Evolutionary conservation across 352 stramenopile species (phyloP), one percentile per base, ranked within the genome.

Genomic region (Globisporangium barbulae): DNA sequence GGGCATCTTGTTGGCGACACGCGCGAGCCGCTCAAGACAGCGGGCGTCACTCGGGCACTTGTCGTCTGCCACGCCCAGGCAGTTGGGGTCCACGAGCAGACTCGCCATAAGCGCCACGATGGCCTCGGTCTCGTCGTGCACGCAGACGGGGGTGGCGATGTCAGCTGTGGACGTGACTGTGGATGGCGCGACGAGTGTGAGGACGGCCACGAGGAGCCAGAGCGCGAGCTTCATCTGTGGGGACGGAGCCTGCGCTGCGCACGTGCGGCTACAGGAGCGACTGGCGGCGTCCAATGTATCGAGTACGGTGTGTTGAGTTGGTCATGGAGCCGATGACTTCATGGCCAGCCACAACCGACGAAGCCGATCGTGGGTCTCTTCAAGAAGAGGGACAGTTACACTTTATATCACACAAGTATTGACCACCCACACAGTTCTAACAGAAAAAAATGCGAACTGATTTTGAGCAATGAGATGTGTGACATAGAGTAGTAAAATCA

Each of bases 1-100:
- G n/a, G 58, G 58, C 8, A 64, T 56, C 58, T 64, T 64, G 21
- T 33, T 35, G 22, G 25, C 25, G 48, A 54, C 17, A n/a, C n/a
- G 45, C 21, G 19, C 45, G 5, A 57, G 13, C 25, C 31, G 58
- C 58, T 56, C 47, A 17, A 64, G 33, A 19, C 58, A 64, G 15
- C 39, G 39, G 22, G 47, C 12, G 45, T 57, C 25, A 15, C 9
- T 35, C 0, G 58, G 58, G 17, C 58, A 64, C n/a, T 44, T 53
- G 58, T 64, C 45, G 47, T 64, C 58, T 3, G 47, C 58, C 21
- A 64, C 58, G 22, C 58, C 45, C 2, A 39, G 33, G 19, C 58
- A 64, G 15, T 64, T 30, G 7, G 17, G 47, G 58, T 57, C 53
- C 45, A 53, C 25, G 22, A 64, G 58, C 15, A 64, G 21, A 22